Percentiles rank a stretch among this genome's conserved stretches.
These are phyloP conservation scores for Phytophthora podocarpi DNA, from an alignment of 352 stramenopile genomes.

Conservation along the genomic window DNA sequence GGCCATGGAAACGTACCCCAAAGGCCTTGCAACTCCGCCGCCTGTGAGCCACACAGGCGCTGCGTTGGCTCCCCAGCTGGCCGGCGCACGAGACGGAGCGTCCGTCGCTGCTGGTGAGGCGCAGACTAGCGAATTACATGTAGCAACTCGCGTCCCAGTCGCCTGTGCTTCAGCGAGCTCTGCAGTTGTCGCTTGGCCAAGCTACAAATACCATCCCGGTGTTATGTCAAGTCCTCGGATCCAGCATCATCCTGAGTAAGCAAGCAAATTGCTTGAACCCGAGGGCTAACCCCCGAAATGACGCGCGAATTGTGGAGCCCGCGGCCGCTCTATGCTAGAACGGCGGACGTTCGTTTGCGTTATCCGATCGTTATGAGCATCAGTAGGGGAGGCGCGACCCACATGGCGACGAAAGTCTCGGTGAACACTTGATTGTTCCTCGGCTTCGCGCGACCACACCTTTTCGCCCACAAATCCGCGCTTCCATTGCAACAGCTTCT, in stretches of 20 bases:
- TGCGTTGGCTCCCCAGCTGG: slow-evolving; percentile 19
- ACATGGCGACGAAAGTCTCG: slow-evolving; percentile 12
- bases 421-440: slow-evolving; percentile 34
- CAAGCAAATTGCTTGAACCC: slow-evolving; percentile 25
- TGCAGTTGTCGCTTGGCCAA: too few species aligned
- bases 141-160: too few species aligned
- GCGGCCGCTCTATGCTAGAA: neutral
- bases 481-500: slow-evolving; percentile 29
- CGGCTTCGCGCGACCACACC: neutral
- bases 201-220: too few species aligned
- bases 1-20: slow-evolving; percentile 14
- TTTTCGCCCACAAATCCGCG: slow-evolving; percentile 12
- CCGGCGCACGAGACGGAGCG: slow-evolving; percentile 11
- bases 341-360: neutral
- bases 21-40: slow-evolving; percentile 11
- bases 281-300: slow-evolving; percentile 7
- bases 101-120: neutral
- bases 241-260: slow-evolving; percentile 2
- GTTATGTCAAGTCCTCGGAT: too few species aligned
- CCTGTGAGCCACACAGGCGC: slow-evolving; percentile 28
- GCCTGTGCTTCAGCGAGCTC: too few species aligned
- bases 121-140: slow-evolving; percentile 20
- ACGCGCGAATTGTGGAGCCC: neutral
- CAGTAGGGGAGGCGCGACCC: slow-evolving; percentile 13
- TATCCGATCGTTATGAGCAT: slow-evolving; percentile 21